These are phyloP conservation scores for Talaromyces ruber DNA, from an alignment of 495 filamentous ascomycete species.

Conservation along the genomic window DNA sequence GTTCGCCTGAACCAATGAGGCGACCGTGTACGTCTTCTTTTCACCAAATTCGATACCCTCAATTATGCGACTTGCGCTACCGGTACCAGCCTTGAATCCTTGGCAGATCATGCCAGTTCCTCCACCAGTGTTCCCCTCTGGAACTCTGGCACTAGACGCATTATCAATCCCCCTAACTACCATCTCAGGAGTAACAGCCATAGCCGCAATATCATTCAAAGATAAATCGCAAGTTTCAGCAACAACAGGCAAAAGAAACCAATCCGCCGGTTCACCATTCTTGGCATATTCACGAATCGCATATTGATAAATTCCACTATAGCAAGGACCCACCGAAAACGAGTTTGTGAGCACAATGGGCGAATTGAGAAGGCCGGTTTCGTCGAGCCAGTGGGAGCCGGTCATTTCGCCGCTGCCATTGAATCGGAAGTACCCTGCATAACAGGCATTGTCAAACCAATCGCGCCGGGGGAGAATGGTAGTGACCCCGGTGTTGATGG, in stretches of 20 bases:
- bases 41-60: conserved; percentile 18
- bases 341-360: conserved; percentile 45
- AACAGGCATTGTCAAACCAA: conserved; percentile 38
- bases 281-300: conserved; percentile 28
- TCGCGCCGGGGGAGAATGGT: conserved; percentile 38
- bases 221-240: conserved; percentile 46
- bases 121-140: conserved; percentile 43
- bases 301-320: conserved; percentile 40
- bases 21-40: conserved; percentile 37
- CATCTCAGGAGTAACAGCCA: conserved; percentile 31
- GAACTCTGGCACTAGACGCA: conserved; percentile 27
- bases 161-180: conserved; percentile 33
- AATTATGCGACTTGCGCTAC: conserved; percentile 36
- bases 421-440: conserved; percentile 42
- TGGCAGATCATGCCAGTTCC: conserved; percentile 46
- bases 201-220: conserved; percentile 34
- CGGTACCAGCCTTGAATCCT: conserved; percentile 44
- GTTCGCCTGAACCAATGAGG: conserved; percentile 42
- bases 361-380: conserved; percentile 39
- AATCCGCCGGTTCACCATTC: conserved; percentile 25
- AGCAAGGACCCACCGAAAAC: conserved; percentile 37
- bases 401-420: conserved; percentile 49
- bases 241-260: conserved; percentile 41
- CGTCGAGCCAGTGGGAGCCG: conserved; percentile 41
- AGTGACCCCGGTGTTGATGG: conserved; percentile 41